These are phyloP conservation scores for Aspergillus thermomutatus DNA, from an alignment of 2,329 filamentous ascomycete species.

Conservation along the genomic window DNA sequence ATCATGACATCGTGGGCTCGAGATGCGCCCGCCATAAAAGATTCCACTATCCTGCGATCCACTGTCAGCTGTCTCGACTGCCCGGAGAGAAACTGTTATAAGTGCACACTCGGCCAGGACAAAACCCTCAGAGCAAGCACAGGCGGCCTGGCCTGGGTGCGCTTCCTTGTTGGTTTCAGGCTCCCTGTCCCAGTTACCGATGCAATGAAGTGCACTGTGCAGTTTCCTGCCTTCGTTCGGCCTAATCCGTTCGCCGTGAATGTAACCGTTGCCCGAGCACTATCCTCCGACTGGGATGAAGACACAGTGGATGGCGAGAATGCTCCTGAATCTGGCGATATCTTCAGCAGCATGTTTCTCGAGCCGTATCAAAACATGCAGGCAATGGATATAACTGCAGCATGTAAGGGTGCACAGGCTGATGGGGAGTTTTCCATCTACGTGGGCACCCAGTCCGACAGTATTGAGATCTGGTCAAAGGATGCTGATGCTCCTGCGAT, in stretches of 20 bases:
- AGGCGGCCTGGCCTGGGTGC: slow-evolving; percentile 5
- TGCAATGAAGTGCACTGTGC: slow-evolving; percentile 8
- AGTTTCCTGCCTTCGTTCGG: slow-evolving; percentile 12
- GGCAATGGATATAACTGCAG: slow-evolving; percentile 7
- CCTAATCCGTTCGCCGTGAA: slow-evolving; percentile 3
- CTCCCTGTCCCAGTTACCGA: slow-evolving; percentile 2
- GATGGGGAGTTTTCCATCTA: slow-evolving; percentile 12
- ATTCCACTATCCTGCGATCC: slow-evolving; percentile 12
- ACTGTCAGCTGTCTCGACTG: slow-evolving; percentile 9
- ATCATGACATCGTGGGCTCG: background rate
- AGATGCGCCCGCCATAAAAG: slow-evolving; percentile 7
- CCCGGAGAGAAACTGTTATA: slow-evolving; percentile 10
- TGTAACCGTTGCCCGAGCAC: slow-evolving; percentile 6
- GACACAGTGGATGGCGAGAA: slow-evolving; percentile 9
- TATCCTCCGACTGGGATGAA: slow-evolving; percentile 11
- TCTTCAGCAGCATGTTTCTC: background rate
- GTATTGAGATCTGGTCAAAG: slow-evolving; percentile 13
- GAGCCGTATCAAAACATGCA: slow-evolving; percentile 3
- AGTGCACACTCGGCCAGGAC: slow-evolving; percentile 8
- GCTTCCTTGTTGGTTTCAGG: slow-evolving; percentile 9
- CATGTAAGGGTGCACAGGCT: slow-evolving; percentile 3
- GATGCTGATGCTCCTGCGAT: slow-evolving; percentile 10
- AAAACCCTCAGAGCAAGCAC: slow-evolving; percentile 8
- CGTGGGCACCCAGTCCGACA: slow-evolving; percentile 5
- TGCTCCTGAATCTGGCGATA: slow-evolving; percentile 2